phyloP scores from a whole-genome alignment of 2,329 filamentous ascomycete species.

The Claviceps fusiformis region DNA sequence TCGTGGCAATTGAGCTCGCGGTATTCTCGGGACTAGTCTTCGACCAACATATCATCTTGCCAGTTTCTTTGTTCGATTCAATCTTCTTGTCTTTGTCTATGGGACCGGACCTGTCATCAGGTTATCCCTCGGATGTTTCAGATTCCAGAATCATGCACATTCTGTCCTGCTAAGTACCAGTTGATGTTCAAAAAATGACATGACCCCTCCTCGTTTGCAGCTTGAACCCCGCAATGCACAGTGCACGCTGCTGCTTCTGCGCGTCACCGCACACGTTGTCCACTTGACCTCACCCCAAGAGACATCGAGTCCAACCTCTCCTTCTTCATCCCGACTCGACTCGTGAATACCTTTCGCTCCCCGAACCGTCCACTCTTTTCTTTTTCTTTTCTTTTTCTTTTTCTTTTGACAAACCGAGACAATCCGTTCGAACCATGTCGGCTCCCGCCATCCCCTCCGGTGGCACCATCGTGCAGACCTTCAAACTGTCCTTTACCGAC shows the following conservation, averaged over 20 bases:
- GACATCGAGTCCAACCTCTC: neutral
- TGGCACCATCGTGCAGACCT: conserved; percentile 72
- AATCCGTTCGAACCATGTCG: conserved; percentile 31
- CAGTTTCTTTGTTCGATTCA: neutral
- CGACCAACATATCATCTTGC: neutral
- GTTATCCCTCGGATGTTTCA: too few species aligned
- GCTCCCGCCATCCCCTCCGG: conserved; percentile 41
- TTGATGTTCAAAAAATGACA: too few species aligned
- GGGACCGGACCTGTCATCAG: too few species aligned
- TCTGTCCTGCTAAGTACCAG: too few species aligned
- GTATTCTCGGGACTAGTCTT: too few species aligned
- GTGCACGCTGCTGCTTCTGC: too few species aligned
- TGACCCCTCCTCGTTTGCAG: neutral
- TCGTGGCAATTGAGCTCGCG: too few species aligned
- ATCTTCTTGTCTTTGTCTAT: too few species aligned
- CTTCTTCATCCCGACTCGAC: neutral
- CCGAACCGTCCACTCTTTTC: neutral
- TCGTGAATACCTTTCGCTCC: neutral
- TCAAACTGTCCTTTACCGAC: conserved; percentile 71
- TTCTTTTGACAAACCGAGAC: neutral
- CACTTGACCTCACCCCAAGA: neutral
- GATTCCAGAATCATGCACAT: too few species aligned
- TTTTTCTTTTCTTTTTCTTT: too few species aligned
- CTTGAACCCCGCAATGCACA: neutral
- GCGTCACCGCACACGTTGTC: neutral